Conservation (phyloP, 305 asterid species). For the Caryopteris hybrid region DNA sequence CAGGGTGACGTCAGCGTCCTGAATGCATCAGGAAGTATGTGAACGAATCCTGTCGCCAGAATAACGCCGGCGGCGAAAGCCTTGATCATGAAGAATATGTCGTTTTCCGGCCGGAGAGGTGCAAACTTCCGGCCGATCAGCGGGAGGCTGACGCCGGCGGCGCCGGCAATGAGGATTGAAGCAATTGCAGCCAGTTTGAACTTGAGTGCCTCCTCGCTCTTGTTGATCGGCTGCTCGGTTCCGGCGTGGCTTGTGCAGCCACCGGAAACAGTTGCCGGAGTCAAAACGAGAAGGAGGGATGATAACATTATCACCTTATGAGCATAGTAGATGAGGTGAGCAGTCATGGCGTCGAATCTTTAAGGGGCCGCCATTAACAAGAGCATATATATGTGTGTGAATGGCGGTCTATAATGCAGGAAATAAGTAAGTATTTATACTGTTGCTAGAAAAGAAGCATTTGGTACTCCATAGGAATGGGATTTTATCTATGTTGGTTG, state of each 20-base stretch:
- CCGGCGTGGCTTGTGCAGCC: slow-evolving; percentile 19
- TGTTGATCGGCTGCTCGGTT: slow-evolving; percentile 12
- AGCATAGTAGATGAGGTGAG: neutral
- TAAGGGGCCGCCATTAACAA: slow-evolving; percentile 2
- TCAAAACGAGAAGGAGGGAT: neutral
- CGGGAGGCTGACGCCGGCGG: slow-evolving; percentile 47
- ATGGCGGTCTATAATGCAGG: slow-evolving; percentile 12
- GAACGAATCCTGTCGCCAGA: slow-evolving; percentile 53
- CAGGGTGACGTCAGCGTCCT: slow-evolving; percentile 38
- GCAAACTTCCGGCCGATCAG: slow-evolving; percentile 33
- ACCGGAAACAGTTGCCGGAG: neutral
- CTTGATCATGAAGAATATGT: slow-evolving; percentile 49
- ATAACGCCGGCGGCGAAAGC: slow-evolving; percentile 72
- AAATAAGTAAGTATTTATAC: neutral
- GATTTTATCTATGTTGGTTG: slow-evolving; percentile 16
- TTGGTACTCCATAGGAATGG: neutral
- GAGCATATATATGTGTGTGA: neutral
- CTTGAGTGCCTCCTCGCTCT: slow-evolving; percentile 35
- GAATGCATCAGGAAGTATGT: slow-evolving; percentile 59
- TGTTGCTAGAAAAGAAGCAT: neutral
- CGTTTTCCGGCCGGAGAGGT: slow-evolving; percentile 44
- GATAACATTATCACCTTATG: slow-evolving; percentile 2
- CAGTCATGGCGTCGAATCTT: slow-evolving; percentile 20
- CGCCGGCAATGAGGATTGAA: slow-evolving; percentile 46
- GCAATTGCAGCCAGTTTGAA: slow-evolving; percentile 43